phyloP scores from a whole-genome alignment of 1,284 basidiomycete genomes.

The Sparassis latifolia region DNA sequence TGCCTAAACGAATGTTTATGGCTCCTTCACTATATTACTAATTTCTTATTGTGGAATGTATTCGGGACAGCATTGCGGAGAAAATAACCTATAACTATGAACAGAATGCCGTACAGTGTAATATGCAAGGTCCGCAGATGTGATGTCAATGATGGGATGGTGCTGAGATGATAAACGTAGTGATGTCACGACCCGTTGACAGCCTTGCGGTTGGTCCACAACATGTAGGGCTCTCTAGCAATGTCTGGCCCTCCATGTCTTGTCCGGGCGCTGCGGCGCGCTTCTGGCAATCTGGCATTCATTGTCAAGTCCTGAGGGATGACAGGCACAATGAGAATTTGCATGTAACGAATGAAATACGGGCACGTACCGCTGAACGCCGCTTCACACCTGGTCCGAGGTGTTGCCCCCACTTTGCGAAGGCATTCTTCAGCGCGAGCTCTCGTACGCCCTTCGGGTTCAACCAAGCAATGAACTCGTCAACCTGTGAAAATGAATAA shows the following conservation, averaged over 20 bases:
- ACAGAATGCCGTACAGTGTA: too few relatives aligned
- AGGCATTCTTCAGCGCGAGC: slow-evolving; percentile 69
- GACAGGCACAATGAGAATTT: background rate
- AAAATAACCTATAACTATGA: too few relatives aligned
- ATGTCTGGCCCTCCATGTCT: slow-evolving; percentile 58
- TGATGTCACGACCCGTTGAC: slow-evolving; percentile 27
- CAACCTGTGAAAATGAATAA: slow-evolving; percentile 44
- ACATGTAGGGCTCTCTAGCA: slow-evolving; percentile 74
- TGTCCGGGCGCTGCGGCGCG: slow-evolving; percentile 68
- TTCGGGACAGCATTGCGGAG: too few relatives aligned
- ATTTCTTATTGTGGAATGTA: background rate
- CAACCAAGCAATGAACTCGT: slow-evolving; percentile 82
- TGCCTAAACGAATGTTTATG: too few relatives aligned
- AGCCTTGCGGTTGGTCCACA: slow-evolving; percentile 74
- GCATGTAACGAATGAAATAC: background rate
- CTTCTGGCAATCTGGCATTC: slow-evolving; percentile 64
- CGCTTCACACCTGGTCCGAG: slow-evolving; percentile 78
- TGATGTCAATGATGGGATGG: background rate
- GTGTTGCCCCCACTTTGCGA: slow-evolving; percentile 84
- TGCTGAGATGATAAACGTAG: too few relatives aligned
- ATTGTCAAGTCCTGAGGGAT: slow-evolving; percentile 56
- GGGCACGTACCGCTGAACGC: slow-evolving; percentile 57
- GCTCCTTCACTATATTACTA: background rate
- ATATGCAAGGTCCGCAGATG: slow-evolving; percentile 1
- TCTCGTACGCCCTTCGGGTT: slow-evolving; percentile 90